These are phyloP conservation scores for Nephelium lappaceum DNA, from an alignment of 345 rosid genomes.

Conservation along the genomic window DNA sequence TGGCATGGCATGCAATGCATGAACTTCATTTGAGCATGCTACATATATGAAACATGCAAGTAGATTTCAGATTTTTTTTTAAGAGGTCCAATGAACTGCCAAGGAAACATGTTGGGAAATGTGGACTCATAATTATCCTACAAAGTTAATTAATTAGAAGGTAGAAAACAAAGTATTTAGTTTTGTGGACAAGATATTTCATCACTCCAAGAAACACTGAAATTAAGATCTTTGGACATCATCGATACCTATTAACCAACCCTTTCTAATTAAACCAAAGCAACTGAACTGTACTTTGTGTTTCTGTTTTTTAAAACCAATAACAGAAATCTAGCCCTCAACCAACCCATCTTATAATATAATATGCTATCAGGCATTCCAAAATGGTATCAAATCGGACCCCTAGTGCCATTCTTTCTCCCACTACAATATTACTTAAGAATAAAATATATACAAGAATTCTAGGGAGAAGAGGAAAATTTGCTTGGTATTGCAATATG, in stretches of 20 bases:
- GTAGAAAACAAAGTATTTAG: constrained; percentile 27
- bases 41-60: constrained; percentile 5
- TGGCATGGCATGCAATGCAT: constrained; percentile 6
- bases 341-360: not conserved
- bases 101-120: constrained; percentile 38
- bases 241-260: constrained; percentile 23
- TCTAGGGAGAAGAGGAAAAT: constrained; percentile 14
- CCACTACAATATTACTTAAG: constrained; percentile 17
- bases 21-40: constrained; percentile 5
- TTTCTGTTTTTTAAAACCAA: constrained; percentile 12
- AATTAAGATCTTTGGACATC: constrained; percentile 50
- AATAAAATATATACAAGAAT: not conserved
- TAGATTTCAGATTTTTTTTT: not conserved
- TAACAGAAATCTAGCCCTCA: constrained; percentile 14
- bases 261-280: constrained; percentile 17
- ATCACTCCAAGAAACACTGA: constrained; percentile 69
- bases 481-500: constrained; percentile 42
- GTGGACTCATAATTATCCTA: constrained; percentile 26
- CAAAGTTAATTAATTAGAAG: constrained; percentile 5
- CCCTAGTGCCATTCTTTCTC: constrained; percentile 20
- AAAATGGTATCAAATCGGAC: constrained; percentile 29
- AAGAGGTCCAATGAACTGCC: constrained; percentile 28
- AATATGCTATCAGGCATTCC: constrained; percentile 35
- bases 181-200: constrained; percentile 13
- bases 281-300: constrained; percentile 11